Evolutionary conservation across 148 eudicot genomes (phyloP), one percentile per base, ranked within the genome.

Genomic region (Polygonum aviculare): DNA sequence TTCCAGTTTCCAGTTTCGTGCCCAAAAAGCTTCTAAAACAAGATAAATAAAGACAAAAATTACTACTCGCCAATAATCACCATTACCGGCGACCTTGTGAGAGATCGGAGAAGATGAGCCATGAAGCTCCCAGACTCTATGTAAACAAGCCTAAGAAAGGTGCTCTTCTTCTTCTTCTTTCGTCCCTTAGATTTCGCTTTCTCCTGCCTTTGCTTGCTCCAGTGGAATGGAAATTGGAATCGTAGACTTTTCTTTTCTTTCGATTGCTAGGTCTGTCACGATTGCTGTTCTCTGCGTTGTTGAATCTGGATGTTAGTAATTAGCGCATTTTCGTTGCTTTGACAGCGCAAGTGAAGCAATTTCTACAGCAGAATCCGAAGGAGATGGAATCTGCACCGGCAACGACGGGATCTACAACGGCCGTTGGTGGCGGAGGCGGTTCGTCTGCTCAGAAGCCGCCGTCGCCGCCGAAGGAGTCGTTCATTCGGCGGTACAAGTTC

Each of bases 401-500:
- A 10, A 40, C 57, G 73, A 26, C 3, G 14, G 55, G 52, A 48
- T 40, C 51, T 36, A 62, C 70, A 2, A 22, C 51, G 14, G 21
- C 45, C 67, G 18, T 41, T 12, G 62, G 76, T 2, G 83, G 83
- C 39, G 80, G 55, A 48, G 39, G 78, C 7, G 59, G 69, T 11
- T 80, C 78, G 7, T 72, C 71, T 9, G 77, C 77, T 55, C 49
- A 72, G 12, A 51, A 40, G 77, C 86, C 78, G 33, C 78, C 79
- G 75, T 71, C 57, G 59, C 75, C 76, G 2, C 79, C 74, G 3
- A 85, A 44, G 77, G 78, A 85, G 62, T 83, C 88, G 5, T 84
- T 90, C 75, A 81, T 83, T 22, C 84, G 92, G 74, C 93, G 97
- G 14, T 89, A 89, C 62, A 90, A 84, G 79, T 92, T 87, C 82